These are phyloP conservation scores for Penicillium sp. DNA, from an alignment of 2,329 filamentous ascomycete genomes.

Conservation along the genomic window DNA sequence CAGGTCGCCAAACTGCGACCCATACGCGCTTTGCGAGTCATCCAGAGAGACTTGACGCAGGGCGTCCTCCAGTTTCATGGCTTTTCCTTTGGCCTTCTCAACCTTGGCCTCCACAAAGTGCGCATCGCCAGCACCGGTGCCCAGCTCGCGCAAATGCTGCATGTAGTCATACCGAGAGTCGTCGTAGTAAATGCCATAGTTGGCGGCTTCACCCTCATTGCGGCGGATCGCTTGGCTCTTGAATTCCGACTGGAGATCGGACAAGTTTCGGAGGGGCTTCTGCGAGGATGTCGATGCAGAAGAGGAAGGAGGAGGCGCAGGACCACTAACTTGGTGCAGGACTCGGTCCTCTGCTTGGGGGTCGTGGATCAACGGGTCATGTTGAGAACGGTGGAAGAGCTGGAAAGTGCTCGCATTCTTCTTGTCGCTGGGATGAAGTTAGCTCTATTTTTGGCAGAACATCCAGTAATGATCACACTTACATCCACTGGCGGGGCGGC, in stretches of 20 bases:
- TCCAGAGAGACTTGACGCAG: constrained; percentile 64
- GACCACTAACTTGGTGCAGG: constrained; percentile 69
- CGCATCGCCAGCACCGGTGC: constrained; percentile 69
- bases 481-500: constrained; percentile 79
- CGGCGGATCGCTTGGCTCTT: constrained; percentile 71
- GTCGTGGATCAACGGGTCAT: constrained; percentile 97
- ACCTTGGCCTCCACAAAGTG: constrained; percentile 77
- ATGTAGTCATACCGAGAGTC: constrained; percentile 98
- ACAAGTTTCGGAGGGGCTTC: constrained; percentile 64
- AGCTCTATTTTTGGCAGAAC: background rate
- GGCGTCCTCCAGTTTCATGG: constrained; percentile 85
- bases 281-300: constrained; percentile 42
- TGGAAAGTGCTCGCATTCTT: constrained; percentile 91
- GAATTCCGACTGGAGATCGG: constrained; percentile 77
- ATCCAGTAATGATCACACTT: constrained; percentile 38
- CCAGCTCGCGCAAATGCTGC: constrained; percentile 96
- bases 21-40: constrained; percentile 46
- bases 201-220: constrained; percentile 96
- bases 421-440: constrained; percentile 69
- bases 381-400: constrained; percentile 93
- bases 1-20: constrained; percentile 50
- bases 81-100: constrained; percentile 69
- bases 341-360: constrained; percentile 86
- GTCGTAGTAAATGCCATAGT: constrained; percentile 92
- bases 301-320: constrained; percentile 35